phyloP scores from a whole-genome alignment of 441 rosid genomes.

The Aquilaria agallochum region DNA sequence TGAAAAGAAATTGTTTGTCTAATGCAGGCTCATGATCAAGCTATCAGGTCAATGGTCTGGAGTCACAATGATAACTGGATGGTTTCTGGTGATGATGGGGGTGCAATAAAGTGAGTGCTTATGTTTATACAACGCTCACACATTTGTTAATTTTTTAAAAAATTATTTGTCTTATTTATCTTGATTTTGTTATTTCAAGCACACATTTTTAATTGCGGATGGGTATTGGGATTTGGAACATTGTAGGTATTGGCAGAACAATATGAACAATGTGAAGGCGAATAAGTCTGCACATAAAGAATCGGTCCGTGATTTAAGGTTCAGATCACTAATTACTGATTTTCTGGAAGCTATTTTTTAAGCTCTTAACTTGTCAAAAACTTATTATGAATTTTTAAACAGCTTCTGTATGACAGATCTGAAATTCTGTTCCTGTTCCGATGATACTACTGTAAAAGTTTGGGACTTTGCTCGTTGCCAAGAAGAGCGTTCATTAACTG shows the following conservation, averaged over 20 bases:
- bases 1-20: not conserved
- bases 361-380: slow-evolving; percentile 6
- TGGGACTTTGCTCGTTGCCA: slow-evolving; percentile 97
- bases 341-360: not conserved
- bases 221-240: slow-evolving; percentile 6
- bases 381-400: slow-evolving; percentile 28
- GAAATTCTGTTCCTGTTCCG: slow-evolving; percentile 98
- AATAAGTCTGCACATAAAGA: slow-evolving; percentile 96
- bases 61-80: slow-evolving; percentile 97
- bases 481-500: slow-evolving; percentile 87
- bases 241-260: slow-evolving; percentile 95
- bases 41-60: slow-evolving; percentile 97
- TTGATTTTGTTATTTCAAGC: not conserved
- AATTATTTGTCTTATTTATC: slow-evolving; percentile 6
- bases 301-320: slow-evolving; percentile 93
- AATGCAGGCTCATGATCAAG: slow-evolving; percentile 94
- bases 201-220: slow-evolving; percentile 3
- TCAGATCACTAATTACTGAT: not conserved
- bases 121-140: not conserved
- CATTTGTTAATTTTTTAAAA: not conserved
- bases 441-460: slow-evolving; percentile 94
- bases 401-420: slow-evolving; percentile 97
- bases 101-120: slow-evolving; percentile 60
- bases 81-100: slow-evolving; percentile 99
- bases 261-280: slow-evolving; percentile 97